Evolutionary conservation across 2,329 filamentous ascomycete genomes (phyloP).

Genomic region (Colletotrichum truncatum): DNA sequence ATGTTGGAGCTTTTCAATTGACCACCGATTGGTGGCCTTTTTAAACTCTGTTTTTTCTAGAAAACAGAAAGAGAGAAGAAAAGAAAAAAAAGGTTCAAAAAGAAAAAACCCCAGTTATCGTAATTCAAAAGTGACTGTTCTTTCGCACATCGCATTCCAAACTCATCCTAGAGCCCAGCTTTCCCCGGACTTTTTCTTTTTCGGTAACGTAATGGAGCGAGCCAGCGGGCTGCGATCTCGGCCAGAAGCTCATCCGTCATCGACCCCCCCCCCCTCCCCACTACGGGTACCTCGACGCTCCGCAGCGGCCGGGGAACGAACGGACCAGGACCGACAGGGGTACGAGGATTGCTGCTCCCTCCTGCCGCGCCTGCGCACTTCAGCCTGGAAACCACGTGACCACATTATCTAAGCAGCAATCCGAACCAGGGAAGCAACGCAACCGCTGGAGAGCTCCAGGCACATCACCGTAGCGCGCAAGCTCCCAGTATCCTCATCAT

Average conservation of each 20-base stretch:
- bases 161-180: too few species aligned
- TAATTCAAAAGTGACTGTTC: neutral
- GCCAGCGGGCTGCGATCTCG: slow-evolving; percentile 24
- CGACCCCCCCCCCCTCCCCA: too few species aligned
- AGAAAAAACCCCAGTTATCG: neutral
- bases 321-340: slow-evolving; percentile 14
- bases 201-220: slow-evolving; percentile 7
- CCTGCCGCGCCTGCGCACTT: slow-evolving; percentile 23
- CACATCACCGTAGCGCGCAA: slow-evolving; percentile 31
- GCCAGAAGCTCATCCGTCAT: slow-evolving; percentile 21
- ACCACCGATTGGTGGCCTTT: neutral
- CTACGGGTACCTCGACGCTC: neutral
- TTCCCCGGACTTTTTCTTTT: slow-evolving; percentile 26
- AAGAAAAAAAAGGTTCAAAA: neutral
- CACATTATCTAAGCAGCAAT: slow-evolving; percentile 8
- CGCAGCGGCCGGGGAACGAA: slow-evolving; percentile 4
- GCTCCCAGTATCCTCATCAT: slow-evolving; percentile 16
- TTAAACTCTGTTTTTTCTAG: neutral
- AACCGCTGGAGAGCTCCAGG: slow-evolving; percentile 29
- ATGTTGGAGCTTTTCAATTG: neutral
- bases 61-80: neutral
- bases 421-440: neutral
- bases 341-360: slow-evolving; percentile 7
- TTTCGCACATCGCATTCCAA: too few species aligned
- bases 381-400: slow-evolving; percentile 29